These are phyloP conservation scores for Monilinia fructigena DNA, from an alignment of 2,329 filamentous ascomycete species.

Conservation along the genomic window DNA sequence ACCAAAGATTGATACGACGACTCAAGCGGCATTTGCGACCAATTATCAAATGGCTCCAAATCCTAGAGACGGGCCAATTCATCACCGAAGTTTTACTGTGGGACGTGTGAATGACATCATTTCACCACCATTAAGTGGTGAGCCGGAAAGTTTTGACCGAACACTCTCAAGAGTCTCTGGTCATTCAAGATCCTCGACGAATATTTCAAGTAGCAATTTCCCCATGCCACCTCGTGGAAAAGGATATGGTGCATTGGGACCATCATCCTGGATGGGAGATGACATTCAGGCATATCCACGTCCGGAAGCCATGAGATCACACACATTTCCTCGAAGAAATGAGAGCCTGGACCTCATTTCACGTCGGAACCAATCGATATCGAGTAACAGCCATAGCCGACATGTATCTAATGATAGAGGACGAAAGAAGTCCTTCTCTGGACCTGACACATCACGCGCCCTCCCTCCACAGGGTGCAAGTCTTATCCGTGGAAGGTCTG, in stretches of 20 bases:
- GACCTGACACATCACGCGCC: slow-evolving; percentile 36
- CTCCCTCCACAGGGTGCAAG: slow-evolving; percentile 38
- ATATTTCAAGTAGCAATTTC: slow-evolving; percentile 30
- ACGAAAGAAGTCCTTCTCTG: slow-evolving; percentile 34
- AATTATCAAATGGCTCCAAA: slow-evolving; percentile 38
- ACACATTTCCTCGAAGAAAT: slow-evolving; percentile 38
- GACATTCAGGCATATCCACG: slow-evolving; percentile 44
- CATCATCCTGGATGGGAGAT: slow-evolving; percentile 44
- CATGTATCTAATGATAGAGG: slow-evolving; percentile 23
- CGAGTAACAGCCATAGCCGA: neutral
- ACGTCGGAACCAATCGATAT: neutral
- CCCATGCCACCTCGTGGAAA: slow-evolving; percentile 45
- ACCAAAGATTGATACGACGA: slow-evolving; percentile 63
- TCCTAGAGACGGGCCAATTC: slow-evolving; percentile 35
- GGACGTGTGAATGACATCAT: slow-evolving; percentile 29
- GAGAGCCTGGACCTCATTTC: slow-evolving; percentile 26
- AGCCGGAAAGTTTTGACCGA: slow-evolving; percentile 23
- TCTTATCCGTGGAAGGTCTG: slow-evolving; percentile 33
- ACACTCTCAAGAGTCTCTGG: slow-evolving; percentile 32
- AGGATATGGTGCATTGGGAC: slow-evolving; percentile 59
- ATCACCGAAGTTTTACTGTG: slow-evolving; percentile 33
- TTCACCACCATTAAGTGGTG: slow-evolving; percentile 22
- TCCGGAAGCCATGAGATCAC: slow-evolving; percentile 34
- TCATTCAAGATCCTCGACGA: slow-evolving; percentile 33
- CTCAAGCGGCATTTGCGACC: slow-evolving; percentile 64